Evolutionary conservation across 768 basidiomycete genomes (phyloP).

Genomic region (Macrolepiota dolichaula): DNA sequence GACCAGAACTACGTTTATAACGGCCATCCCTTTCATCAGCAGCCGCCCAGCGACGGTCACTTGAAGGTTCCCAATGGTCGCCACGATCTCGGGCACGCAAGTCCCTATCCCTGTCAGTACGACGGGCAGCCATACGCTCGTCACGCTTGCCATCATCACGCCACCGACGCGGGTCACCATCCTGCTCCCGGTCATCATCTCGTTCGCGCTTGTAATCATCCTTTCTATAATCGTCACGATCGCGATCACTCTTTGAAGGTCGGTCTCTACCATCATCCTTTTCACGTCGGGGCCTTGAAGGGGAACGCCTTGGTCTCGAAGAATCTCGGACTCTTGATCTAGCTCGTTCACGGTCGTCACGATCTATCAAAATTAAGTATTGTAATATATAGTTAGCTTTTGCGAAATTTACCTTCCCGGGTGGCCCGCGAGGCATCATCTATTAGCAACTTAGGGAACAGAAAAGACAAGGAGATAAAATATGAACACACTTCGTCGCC

Average conservation of each 20-base stretch:
- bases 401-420: constrained; percentile 50
- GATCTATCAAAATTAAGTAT: constrained; percentile 50
- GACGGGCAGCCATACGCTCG: constrained; percentile 63
- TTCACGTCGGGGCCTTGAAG: constrained; percentile 51
- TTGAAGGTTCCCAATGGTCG: constrained; percentile 43
- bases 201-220: constrained; percentile 39
- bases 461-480: constrained; percentile 13
- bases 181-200: constrained; percentile 43
- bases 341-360: constrained; percentile 61
- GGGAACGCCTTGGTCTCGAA: constrained; percentile 57
- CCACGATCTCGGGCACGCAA: constrained; percentile 32
- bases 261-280: constrained; percentile 30
- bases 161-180: constrained; percentile 73
- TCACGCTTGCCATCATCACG: constrained; percentile 81
- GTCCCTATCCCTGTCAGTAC: constrained; percentile 54
- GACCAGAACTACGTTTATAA: constrained; percentile 53
- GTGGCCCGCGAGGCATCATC: constrained; percentile 48
- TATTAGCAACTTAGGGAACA: constrained; percentile 20
- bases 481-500: constrained; percentile 68
- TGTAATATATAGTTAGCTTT: constrained; percentile 5
- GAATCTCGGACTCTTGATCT: constrained; percentile 64
- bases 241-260: constrained; percentile 23
- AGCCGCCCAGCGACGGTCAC: constrained; percentile 54
- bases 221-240: constrained; percentile 33
- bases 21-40: constrained; percentile 71